phyloP scores from a whole-genome alignment of 108 stramenopile genomes.

The Aureococcus anophagefferens region DNA sequence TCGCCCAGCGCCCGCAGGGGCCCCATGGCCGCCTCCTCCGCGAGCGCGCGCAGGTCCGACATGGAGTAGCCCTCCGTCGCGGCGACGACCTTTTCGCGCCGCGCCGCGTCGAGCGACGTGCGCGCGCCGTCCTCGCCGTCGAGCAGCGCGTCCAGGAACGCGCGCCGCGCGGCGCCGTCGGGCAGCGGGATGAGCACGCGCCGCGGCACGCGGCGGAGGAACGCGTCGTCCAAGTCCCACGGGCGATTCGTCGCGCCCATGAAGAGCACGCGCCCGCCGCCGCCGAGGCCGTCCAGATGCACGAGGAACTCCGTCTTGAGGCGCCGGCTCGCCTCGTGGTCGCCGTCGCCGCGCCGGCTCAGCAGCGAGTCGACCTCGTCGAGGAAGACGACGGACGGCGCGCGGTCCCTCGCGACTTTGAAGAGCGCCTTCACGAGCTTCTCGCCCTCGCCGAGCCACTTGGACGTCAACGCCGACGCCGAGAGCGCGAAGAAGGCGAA shows the following conservation, averaged over 20 bases:
- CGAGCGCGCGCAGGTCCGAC: neutral
- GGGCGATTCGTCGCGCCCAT: conserved; percentile 88
- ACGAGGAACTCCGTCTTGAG: conserved; percentile 92
- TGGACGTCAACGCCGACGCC: conserved; percentile 61
- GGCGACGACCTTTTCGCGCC: neutral
- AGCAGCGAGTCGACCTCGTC: conserved; percentile 93
- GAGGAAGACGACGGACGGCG: conserved; percentile 73
- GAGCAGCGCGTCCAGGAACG: conserved; percentile 39
- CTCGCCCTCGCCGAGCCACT: conserved; percentile 79
- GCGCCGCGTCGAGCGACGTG: too few species aligned
- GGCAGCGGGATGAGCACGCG: conserved; percentile 75
- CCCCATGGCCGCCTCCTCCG: neutral
- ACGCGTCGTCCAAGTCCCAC: conserved; percentile 83
- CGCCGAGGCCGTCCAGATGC: conserved; percentile 69
- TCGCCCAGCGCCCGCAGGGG: neutral
- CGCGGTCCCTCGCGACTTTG: conserved; percentile 46
- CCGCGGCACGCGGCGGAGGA: conserved; percentile 70
- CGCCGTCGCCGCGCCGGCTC: conserved; percentile 47
- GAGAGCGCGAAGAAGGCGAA: conserved; percentile 63
- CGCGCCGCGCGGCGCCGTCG: conserved; percentile 48
- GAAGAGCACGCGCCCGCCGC: conserved; percentile 39
- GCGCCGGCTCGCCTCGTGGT: conserved; percentile 78
- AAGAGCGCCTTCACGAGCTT: conserved; percentile 74
- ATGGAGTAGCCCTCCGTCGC: neutral
- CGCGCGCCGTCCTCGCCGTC: neutral